Evolutionary conservation across 306 rosid genomes (phyloP), one percentile per base, ranked within the genome.

Genomic region (Casuarina glauca): DNA sequence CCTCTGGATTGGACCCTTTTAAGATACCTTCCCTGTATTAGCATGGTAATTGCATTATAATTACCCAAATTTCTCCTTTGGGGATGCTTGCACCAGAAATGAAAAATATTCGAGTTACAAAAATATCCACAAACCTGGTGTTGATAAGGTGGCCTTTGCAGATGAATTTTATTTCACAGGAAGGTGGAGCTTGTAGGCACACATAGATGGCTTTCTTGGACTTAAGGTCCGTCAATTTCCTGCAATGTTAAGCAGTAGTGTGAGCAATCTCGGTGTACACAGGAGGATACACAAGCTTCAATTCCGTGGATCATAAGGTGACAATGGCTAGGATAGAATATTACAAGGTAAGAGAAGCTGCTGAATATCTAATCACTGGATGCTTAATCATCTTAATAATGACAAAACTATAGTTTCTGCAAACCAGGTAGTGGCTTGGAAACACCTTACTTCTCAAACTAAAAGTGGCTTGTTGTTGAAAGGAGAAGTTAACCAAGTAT

Each of bases 181-280:
- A 87, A 83, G 75, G 48, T 15, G 91, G 90, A 77, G 98, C 97
- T 19, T 91, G 87, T 72, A 84, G 79, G 61, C 87, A 76, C 15
- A 92, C 93, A 62, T 86, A 88, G 36, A 84, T 84, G 79, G 98
- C 97, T 86, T 95, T 95, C 90, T 54, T 91, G 64, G 98, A 95
- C 75, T 64, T 89, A 70, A 95, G 82, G 60, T 82, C 85, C 72
- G 50, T 79, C 98, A 86, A 81, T 86, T 61, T 91, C 93, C 97
- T 94, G 87, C 87, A 87, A 79, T 69, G 62, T 75, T 73, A 83
- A 78, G 71, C n/a, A 74, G 19, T 63, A 9, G 68, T 13, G 73
- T 74, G 48, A 68, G 73, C 52, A 67, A 69, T 5, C 49, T 26
- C 11, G 45, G 32, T 19, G 16, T 41, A 45, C 52, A 20, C 52